phyloP scores from a whole-genome alignment of 2,329 filamentous ascomycete genomes.

The Ustulina deusta region DNA sequence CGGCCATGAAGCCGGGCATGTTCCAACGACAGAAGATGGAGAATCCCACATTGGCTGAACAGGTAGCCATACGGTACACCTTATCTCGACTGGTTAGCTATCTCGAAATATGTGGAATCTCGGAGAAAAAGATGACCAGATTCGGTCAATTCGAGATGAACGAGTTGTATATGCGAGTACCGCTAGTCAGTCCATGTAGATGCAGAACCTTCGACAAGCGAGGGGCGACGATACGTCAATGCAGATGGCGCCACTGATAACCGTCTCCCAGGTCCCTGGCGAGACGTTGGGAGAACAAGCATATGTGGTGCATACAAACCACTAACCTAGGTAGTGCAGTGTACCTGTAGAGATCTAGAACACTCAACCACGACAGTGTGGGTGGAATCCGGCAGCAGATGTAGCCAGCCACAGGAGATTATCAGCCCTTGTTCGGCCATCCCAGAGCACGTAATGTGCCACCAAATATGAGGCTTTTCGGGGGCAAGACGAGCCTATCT shows the following conservation, averaged over 20 bases:
- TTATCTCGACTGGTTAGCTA: neutral
- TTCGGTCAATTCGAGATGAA: neutral
- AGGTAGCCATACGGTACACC: neutral
- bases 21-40: constrained; percentile 6
- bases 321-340: neutral
- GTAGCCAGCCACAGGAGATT: constrained; percentile 20
- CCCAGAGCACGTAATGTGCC: too few relatives aligned
- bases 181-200: neutral
- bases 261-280: constrained; percentile 21
- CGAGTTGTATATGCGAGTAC: neutral
- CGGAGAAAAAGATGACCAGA: neutral
- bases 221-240: constrained; percentile 20
- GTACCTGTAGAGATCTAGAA: constrained; percentile 36
- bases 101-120: constrained; percentile 5
- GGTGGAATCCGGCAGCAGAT: constrained; percentile 7
- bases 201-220: neutral
- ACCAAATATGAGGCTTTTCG: constrained; percentile 31
- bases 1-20: constrained; percentile 13
- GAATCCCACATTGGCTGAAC: neutral
- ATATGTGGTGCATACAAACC: neutral
- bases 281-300: constrained; percentile 22
- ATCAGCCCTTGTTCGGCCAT: constrained; percentile 25
- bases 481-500: constrained; percentile 23
- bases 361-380: constrained; percentile 22
- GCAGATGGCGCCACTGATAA: constrained; percentile 31